These are phyloP conservation scores for Entelexis sorbosivorans DNA, from an alignment of 1,139 yeast genomes.

Conservation along the genomic window DNA sequence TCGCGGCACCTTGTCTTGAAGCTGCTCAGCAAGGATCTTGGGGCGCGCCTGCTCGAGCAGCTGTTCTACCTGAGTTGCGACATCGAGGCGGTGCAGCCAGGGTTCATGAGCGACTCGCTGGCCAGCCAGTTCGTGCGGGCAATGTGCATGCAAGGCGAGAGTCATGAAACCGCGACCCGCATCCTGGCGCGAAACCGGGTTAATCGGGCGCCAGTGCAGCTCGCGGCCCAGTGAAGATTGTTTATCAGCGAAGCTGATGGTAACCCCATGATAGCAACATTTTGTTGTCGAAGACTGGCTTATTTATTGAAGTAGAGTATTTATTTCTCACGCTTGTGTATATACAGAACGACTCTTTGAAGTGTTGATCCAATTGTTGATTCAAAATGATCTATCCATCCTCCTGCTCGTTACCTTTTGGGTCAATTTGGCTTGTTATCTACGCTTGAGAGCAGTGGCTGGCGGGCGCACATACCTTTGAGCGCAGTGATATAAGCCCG, in stretches of 20 bases:
- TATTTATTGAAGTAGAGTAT: background rate
- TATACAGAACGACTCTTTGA: no score
- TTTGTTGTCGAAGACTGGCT: no score
- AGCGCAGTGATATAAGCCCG: no score
- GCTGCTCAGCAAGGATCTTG: constrained; percentile 1
- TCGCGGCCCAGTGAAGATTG: background rate
- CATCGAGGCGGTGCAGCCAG: constrained; percentile 11
- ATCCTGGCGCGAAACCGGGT: background rate
- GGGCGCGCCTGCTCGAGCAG: background rate
- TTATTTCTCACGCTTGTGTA: background rate
- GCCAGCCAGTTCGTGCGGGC: constrained; percentile 2
- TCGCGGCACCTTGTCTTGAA: constrained; percentile 6
- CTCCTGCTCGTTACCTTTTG: no score
- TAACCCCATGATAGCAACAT: no score
- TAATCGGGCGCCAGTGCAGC: background rate
- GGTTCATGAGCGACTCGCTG: constrained; percentile 13
- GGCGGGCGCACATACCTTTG: no score
- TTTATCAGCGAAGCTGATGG: background rate
- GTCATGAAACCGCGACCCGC: background rate
- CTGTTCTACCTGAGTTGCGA: constrained; percentile 17
- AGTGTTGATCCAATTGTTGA: no score
- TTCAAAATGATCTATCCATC: no score
- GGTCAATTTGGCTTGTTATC: no score
- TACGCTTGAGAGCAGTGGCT: no score
- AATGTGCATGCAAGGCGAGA: background rate